Evolutionary conservation across 768 basidiomycete species (phyloP).

Genomic region (Galerina marginata): DNA sequence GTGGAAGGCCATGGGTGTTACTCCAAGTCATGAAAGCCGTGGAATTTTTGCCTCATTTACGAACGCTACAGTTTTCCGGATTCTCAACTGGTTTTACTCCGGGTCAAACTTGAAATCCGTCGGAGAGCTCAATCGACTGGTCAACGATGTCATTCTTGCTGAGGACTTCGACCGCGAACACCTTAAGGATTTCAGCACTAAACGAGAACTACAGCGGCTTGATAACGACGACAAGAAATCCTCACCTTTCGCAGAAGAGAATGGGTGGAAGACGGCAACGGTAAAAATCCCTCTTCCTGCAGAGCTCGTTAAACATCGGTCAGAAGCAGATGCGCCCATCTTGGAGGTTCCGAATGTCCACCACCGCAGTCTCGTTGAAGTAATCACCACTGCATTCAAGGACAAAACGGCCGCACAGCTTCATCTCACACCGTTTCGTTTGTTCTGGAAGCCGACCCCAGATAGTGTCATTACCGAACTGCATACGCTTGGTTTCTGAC

Average conservation of each 20-base stretch:
- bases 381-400: slow-evolving; percentile 19
- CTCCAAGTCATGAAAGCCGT: not conserved
- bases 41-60: slow-evolving; percentile 22
- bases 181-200: slow-evolving; percentile 24
- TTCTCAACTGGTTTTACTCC: slow-evolving; percentile 31
- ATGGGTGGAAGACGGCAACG: slow-evolving; percentile 26
- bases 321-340: slow-evolving; percentile 31
- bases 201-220: slow-evolving; percentile 19
- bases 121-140: slow-evolving; percentile 24
- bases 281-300: slow-evolving; percentile 29
- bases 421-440: slow-evolving; percentile 34
- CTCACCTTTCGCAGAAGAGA: slow-evolving; percentile 14
- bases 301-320: slow-evolving; percentile 17
- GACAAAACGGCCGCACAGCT: slow-evolving; percentile 17
- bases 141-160: slow-evolving; percentile 28
- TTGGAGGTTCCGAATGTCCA: slow-evolving; percentile 35
- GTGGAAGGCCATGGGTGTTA: slow-evolving; percentile 1
- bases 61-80: slow-evolving; percentile 23
- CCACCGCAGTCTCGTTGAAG: slow-evolving; percentile 24
- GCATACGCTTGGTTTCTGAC: slow-evolving; percentile 4
- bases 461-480: slow-evolving; percentile 19
- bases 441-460: slow-evolving; percentile 21
- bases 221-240: not conserved
- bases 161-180: slow-evolving; percentile 29
- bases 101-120: slow-evolving; percentile 24